Conservation (phyloP, 1,284 basidiomycete genomes). For the Mycena sp. region DNA sequence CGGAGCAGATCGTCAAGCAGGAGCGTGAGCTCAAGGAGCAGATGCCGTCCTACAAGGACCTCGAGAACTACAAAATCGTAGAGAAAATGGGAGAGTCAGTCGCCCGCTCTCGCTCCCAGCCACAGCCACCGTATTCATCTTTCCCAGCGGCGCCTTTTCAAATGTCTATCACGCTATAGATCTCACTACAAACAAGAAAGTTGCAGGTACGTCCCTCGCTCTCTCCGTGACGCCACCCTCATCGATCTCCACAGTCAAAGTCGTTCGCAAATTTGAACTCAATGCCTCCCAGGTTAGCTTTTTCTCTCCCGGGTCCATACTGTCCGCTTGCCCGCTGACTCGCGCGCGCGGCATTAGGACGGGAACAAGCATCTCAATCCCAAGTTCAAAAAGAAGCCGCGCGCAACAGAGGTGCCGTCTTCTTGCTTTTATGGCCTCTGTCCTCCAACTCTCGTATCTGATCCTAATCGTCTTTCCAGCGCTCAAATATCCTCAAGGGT, state of each 20-base stretch:
- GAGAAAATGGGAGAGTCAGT: conserved; percentile 97
- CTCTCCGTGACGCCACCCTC: conserved; percentile 15
- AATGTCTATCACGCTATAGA: conserved; percentile 97
- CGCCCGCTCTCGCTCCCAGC: conserved; percentile 30
- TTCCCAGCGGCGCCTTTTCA: conserved; percentile 90
- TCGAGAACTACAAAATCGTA: conserved; percentile 84
- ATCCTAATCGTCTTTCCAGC: conserved; percentile 61
- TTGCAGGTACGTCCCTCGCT: conserved; percentile 72
- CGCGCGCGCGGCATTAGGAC: conserved; percentile 59
- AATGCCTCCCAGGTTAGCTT: conserved; percentile 93
- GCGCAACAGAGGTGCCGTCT: conserved; percentile 92
- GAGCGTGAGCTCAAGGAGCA: conserved; percentile 78
- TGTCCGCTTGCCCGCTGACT: conserved; percentile 33
- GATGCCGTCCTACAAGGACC: conserved; percentile 86
- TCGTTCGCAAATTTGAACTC: conserved; percentile 96
- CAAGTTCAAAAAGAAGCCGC: conserved; percentile 95
- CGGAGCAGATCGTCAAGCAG: conserved; percentile 81
- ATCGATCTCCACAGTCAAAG: conserved; percentile 76
- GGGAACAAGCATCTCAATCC: conserved; percentile 92
- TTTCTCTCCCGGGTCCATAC: conserved; percentile 30
- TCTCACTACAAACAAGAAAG: conserved; percentile 79
- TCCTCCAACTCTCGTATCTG: conserved; percentile 37
- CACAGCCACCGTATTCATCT: conserved; percentile 23
- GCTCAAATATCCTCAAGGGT: conserved; percentile 97
- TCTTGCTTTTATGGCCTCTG: conserved; percentile 37